Evolutionary conservation across 352 stramenopile genomes (phyloP), one percentile per base, ranked within the genome.

Genomic region (Phytophthora pini): DNA sequence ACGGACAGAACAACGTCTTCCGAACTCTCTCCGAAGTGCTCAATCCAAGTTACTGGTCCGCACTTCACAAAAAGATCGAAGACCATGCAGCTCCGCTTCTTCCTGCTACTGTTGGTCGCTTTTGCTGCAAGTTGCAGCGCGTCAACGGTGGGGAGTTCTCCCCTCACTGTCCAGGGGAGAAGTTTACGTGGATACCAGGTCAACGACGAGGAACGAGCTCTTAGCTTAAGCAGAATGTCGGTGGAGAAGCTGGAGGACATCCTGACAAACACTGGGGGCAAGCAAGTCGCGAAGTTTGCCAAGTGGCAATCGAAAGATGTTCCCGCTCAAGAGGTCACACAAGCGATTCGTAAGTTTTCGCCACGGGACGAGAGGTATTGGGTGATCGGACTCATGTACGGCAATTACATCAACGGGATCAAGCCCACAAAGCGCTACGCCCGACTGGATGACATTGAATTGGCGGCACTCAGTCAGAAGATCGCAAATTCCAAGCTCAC

Each of bases 201-300:
- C 9, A 15, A 51, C 0, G 44, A 51, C 24, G 26, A 51, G 22
- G 44, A 51, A 10, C 22, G 44, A 36, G 17, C 24, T 20, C 32
- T 36, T 6, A 24, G 24, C 38, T 15, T 51, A 3, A 36, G 17
- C 11, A 36, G 17, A 6, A 51, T 51, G 10, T 24, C 11, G 15
- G 24, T 51, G 24, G 26, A 38, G 26, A 51, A 51, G 44, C 13
- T 51, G 12, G 44, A 51, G 22, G 12, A 51, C 32, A 51, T 51
- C 9, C 24, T 51, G 24, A 36, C 44, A 8, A 38, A 51, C 26
- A 34, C 44, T 10, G 3, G 38, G 0, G 13, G 9, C 13, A 10
- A n/a, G 5, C 44, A 36, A 36, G 4, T n/a, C 1, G 11, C 10
- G 4, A 51, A 51, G 13, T 51, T 51, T 51, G 44, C 3, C 6